Base-by-base conservation (phyloP, 768 basidiomycete genomes). In the Podaxis sp. region DNA sequence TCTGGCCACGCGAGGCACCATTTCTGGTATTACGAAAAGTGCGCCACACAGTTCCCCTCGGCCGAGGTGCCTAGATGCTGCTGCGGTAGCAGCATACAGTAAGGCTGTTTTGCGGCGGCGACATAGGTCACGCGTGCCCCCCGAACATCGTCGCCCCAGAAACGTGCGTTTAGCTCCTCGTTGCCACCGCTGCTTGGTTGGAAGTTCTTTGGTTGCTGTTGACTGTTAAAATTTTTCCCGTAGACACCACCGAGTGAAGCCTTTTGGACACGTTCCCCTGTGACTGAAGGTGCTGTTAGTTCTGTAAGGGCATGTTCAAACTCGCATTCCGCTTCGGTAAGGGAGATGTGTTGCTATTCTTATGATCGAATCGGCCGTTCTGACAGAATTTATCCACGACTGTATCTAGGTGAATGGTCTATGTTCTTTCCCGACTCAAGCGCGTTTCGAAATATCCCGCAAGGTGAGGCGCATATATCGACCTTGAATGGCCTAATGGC, bases 401-500 rank as follows among this genome's bases (percentile, higher is more conserved):
- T 49, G 19, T 17, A 33, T 22, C 2, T 19, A 51, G n/a, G 13
- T 9, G 5, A 5, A 39, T 5, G 36, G n/a, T 17, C 48, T 46
- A 8, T 48, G 19, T n/a, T 52, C 55, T 1, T 36, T 54, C n/a
- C 42, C 54, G 13, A 36, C 54, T 51, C 53, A 3, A 11, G 1
- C 53, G 4, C 22, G 38, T 19, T 54, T 39, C 22, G 15, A 19
- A 7, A 15, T 11, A 24, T 52, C 22, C 19, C 22, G 19, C 57
- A 24, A 51, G 48, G 61, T 63, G 39, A 39, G 52, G n/a, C 42
- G 61, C 61, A 63, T 57, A 56, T 63, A 63, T 26, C 19, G 2
- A 38, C 33, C 38, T 30, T 4, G 9, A 7, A 12, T 17, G n/a
- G 15, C 8, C 22, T 19, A 52, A 42, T 2, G 17, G 19, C 28